Evolutionary conservation across 208 protist genomes (phyloP), one percentile per base, ranked within the genome.

Genomic region (Leishmania braziliensis): DNA sequence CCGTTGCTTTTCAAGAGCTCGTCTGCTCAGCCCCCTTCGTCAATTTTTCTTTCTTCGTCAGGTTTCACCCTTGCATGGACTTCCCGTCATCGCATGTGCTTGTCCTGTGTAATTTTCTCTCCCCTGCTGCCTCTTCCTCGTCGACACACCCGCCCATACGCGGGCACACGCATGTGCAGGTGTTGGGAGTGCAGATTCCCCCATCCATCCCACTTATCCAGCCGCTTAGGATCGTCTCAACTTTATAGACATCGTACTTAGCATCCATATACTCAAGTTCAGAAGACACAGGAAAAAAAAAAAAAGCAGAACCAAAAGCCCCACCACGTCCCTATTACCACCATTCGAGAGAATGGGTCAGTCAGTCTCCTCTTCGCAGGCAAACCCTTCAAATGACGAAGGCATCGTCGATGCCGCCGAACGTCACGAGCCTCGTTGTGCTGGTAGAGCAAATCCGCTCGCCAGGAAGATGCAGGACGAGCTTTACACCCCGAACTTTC

Each of bases 381-480:
- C 29, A n/a, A 26, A 12, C 43, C 51, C 33, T n/a, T 48, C 16
- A 14, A 68, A 8, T 26, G 48, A 9, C 8, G 36, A 10, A 12
- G 65, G 20, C 20, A 23, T 54, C n/a, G 29, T 54, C 4, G 26
- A 63, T 2, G 29, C 23, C 14, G 18, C 48, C 66, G 5, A 1
- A 10, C 66, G 48, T 39, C 9, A 6, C 39, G 18, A n/a, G 39
- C 5, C 39, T 43, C 39, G 66, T 1, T 23, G 39, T 48, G 33
- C 68, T 12, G 51, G 51, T 9, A 26, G n/a, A 2, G 58, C 50
- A 16, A 54, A 56, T 5, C 1, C 70, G n/a, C 14, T 54, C n/a
- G 26, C 60, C 10, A 18, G 77, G 16, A 73, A 83, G 53, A 74
- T 83, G 79, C 73, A 73, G 73, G 50, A 20, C 29, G 78, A 78